These are phyloP conservation scores for Saksenaea vasiformis DNA, from an alignment of 371 early-diverging fungal genomes.

Conservation along the genomic window DNA sequence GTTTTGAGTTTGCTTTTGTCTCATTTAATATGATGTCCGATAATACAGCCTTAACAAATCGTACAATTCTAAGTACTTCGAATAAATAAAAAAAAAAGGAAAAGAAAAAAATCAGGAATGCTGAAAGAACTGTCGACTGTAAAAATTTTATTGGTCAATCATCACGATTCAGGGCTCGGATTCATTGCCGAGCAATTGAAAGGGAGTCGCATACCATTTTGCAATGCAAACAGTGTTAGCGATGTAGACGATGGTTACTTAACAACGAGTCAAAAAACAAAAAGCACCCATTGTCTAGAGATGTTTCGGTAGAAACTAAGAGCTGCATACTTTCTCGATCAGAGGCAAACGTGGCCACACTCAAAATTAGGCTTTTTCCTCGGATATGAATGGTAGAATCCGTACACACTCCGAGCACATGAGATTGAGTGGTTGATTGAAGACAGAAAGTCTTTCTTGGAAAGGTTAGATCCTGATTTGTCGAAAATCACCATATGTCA, in stretches of 20 bases:
- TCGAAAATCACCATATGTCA: background rate
- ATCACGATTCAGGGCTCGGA: background rate
- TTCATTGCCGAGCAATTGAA: background rate
- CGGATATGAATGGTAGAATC: no score
- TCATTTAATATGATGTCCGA: no score
- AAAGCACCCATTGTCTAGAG: background rate
- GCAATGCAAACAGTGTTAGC: background rate
- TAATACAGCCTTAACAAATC: no score
- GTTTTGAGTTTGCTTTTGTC: background rate
- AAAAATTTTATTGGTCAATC: no score
- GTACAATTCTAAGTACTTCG: no score
- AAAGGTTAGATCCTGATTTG: background rate
- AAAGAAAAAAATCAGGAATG: no score
- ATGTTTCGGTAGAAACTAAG: no score
- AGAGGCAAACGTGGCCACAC: no score
- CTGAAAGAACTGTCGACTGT: background rate
- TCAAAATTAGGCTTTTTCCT: constrained; percentile 7
- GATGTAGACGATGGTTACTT: background rate
- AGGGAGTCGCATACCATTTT: background rate
- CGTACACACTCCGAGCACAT: no score
- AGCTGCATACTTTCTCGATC: background rate
- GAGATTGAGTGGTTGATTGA: background rate
- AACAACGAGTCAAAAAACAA: background rate
- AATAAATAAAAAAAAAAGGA: no score
- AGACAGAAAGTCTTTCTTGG: background rate